These are phyloP conservation scores for Ustilago trichophora DNA, from an alignment of 1,284 basidiomycete genomes.

Conservation along the genomic window DNA sequence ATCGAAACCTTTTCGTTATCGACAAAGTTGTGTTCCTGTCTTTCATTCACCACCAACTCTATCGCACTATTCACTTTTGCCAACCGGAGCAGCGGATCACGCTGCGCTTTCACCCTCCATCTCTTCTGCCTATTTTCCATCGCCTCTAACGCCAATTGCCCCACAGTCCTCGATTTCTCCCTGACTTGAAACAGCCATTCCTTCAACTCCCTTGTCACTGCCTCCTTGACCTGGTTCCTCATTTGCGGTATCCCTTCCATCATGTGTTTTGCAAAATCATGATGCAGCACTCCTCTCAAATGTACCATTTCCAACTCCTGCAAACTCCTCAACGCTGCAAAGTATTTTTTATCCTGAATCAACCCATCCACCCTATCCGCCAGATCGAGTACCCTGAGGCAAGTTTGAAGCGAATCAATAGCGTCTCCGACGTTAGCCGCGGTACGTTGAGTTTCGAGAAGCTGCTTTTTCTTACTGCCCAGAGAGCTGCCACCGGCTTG, in stretches of 20 bases:
- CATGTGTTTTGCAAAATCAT: slow-evolving; percentile 91
- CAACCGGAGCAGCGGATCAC: slow-evolving; percentile 69
- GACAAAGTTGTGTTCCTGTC: slow-evolving; percentile 89
- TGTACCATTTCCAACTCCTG: slow-evolving; percentile 82
- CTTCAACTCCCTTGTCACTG: slow-evolving; percentile 93
- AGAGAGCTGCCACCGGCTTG: slow-evolving; percentile 64
- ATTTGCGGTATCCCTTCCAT: slow-evolving; percentile 89
- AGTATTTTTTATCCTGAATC: slow-evolving; percentile 89
- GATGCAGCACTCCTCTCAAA: slow-evolving; percentile 81
- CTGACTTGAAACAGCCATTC: slow-evolving; percentile 96
- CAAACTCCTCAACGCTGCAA: slow-evolving; percentile 78
- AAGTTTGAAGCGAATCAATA: slow-evolving; percentile 91
- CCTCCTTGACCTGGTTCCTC: slow-evolving; percentile 86
- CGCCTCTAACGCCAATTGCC: slow-evolving; percentile 84
- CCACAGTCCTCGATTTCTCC: slow-evolving; percentile 86
- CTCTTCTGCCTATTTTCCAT: slow-evolving; percentile 85
- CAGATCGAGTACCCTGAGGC: slow-evolving; percentile 88
- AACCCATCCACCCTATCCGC: slow-evolving; percentile 92
- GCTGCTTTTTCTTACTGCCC: slow-evolving; percentile 54
- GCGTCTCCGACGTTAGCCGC: slow-evolving; percentile 93
- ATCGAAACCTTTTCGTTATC: slow-evolving; percentile 87
- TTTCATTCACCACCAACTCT: slow-evolving; percentile 91
- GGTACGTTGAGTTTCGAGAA: slow-evolving; percentile 86
- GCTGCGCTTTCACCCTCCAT: slow-evolving; percentile 73
- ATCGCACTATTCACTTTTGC: slow-evolving; percentile 92